Evolutionary conservation across 1,284 basidiomycete genomes (phyloP).

Genomic region (Pseudozyma tsukubaensis): DNA sequence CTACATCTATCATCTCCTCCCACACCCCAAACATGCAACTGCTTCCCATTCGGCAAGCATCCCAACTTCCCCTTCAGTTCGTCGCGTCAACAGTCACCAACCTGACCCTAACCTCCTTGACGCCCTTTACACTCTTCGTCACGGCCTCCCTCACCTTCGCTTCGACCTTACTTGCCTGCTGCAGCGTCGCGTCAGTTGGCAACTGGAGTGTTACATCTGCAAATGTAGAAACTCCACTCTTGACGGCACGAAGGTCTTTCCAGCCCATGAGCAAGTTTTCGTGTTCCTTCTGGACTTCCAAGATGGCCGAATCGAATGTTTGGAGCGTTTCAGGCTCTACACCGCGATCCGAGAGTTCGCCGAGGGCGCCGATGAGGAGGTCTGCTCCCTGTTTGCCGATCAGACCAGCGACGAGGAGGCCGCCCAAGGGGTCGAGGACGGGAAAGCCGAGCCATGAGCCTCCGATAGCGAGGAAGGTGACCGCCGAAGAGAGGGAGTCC

Average conservation of each 20-base stretch:
- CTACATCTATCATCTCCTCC: too few relatives aligned
- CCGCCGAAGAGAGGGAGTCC: slow-evolving; percentile 73
- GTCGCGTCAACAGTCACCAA: slow-evolving; percentile 41
- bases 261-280: slow-evolving; percentile 46
- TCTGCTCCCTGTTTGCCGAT: slow-evolving; percentile 86
- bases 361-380: slow-evolving; percentile 79
- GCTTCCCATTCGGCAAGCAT: too few relatives aligned
- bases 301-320: slow-evolving; percentile 73
- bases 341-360: slow-evolving; percentile 86
- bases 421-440: slow-evolving; percentile 89
- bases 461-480: slow-evolving; percentile 62
- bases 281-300: slow-evolving; percentile 18
- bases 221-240: slow-evolving; percentile 59
- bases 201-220: slow-evolving; percentile 59
- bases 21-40: too few relatives aligned
- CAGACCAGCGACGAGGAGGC: slow-evolving; percentile 86
- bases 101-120: slow-evolving; percentile 54
- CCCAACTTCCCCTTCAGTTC: background rate
- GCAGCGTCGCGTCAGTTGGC: slow-evolving; percentile 40
- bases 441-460: slow-evolving; percentile 89
- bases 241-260: slow-evolving; percentile 57
- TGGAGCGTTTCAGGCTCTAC: slow-evolving; percentile 75
- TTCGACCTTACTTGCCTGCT: slow-evolving; percentile 49
- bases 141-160: slow-evolving; percentile 38
- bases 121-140: slow-evolving; percentile 39